Percentiles rank a stretch among this genome's conserved stretches.
Conservation (phyloP, 805 yeast genomes). For the Kodamaea fukazawae region DNA sequence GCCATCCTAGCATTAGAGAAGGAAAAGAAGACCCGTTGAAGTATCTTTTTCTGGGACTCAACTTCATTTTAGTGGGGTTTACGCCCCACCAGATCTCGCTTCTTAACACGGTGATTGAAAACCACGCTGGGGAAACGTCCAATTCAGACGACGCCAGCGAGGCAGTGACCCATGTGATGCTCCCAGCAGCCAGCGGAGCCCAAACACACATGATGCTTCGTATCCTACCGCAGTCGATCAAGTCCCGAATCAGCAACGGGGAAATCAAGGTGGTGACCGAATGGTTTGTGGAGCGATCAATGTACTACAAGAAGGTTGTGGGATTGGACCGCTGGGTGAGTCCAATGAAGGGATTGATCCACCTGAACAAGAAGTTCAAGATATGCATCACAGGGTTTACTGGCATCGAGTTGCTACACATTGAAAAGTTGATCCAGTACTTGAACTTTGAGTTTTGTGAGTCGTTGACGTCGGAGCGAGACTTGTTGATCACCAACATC, state of each 20-base stretch:
- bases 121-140: conserved; percentile 43
- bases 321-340: conserved; percentile 60
- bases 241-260: conserved; percentile 18
- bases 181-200: conserved; percentile 31
- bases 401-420: conserved; percentile 72
- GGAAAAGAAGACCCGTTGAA: conserved; percentile 8
- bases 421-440: conserved; percentile 56
- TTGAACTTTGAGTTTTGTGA: conserved; percentile 53
- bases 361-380: conserved; percentile 22
- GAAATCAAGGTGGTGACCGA: conserved; percentile 55
- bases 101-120: conserved; percentile 40
- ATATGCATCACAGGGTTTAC: conserved; percentile 70
- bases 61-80: conserved; percentile 46
- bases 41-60: conserved; percentile 39
- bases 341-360: conserved; percentile 42
- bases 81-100: conserved; percentile 33
- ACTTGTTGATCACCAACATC: conserved; percentile 55
- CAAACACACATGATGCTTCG: conserved; percentile 25
- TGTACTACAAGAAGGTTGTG: conserved; percentile 50
- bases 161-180: conserved; percentile 30
- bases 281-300: conserved; percentile 75
- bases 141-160: conserved; percentile 16
- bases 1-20: background rate
- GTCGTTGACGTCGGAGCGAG: conserved; percentile 48
- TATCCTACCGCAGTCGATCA: conserved; percentile 24